Base-by-base conservation (phyloP, 257 asterid genomes). In the Capsicum pubescens region DNA sequence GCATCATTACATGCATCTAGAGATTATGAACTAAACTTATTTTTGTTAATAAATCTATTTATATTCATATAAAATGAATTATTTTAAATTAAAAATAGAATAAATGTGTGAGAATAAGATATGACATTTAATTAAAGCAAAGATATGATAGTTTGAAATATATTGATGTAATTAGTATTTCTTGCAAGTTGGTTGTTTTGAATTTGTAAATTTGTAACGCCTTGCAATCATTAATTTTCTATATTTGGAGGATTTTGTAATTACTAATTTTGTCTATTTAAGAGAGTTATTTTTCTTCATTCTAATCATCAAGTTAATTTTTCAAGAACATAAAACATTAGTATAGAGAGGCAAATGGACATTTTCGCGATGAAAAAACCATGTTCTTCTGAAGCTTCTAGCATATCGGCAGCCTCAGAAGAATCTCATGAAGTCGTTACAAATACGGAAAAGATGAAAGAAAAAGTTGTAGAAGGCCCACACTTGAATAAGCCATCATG, bases 351-450 rank as follows among this genome's bases (percentile, higher is more conserved):
- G 2, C 42, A 59, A 32, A 72, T 46, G 58, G 80, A 72, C 46
- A 3, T 5, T 7, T 76, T 21, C 14, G n/a, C 26, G 0, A 14
- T 71, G 46, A 90, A 74, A 12, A 50, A 91, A 64, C 87, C 81
- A 46, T 88, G 85, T 69, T 90, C 79, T 82, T 88, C 95, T 17
- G 88, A 88, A 17, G 91, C 88, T 46, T 93, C 93, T 8, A 85
- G 91, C 66, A 84, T 88, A 26, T 91, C 94, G 0, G 90, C 85
- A 67, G 83, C 94, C 1, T 92, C 90, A 14, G 85, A 90, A 39
- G 91, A 88, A 69, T 69, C 78, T 39, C 55, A 42, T 39, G 32
- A 69, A 80, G 54, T 86, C 46, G 82, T 52, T 39, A n/a, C 63
- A 9, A 59, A 21, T 81, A 80, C 8, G 10, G 70, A 54, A 26